Evolutionary conservation across 1,139 yeast species (phyloP).

Genomic region (Pichia sp.): DNA sequence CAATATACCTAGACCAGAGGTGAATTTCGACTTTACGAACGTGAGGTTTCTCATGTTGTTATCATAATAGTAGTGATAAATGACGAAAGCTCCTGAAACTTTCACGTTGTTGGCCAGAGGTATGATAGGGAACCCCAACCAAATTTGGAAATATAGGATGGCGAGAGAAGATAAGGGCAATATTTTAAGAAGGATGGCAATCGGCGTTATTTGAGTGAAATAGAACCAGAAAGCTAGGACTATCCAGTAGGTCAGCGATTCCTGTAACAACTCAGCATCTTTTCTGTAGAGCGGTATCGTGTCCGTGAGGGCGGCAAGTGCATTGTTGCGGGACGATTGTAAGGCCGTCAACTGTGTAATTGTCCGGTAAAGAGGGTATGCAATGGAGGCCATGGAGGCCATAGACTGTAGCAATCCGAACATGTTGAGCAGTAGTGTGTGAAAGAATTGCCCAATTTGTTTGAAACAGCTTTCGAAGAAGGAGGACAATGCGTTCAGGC

Average conservation of each 20-base stretch:
- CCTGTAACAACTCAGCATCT: conserved; percentile 18
- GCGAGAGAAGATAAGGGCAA: conserved; percentile 48
- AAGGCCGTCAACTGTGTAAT: background rate
- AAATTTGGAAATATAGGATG: conserved; percentile 41
- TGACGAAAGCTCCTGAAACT: conserved; percentile 16
- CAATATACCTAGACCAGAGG: background rate
- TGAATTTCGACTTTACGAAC: background rate
- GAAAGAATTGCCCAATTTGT: background rate
- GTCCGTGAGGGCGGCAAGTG: conserved; percentile 11
- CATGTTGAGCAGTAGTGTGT: background rate
- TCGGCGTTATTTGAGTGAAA: conserved; percentile 34
- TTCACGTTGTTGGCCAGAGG: conserved; percentile 12
- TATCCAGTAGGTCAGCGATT: conserved; percentile 58
- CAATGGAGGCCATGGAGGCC: conserved; percentile 3
- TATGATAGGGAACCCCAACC: conserved; percentile 49
- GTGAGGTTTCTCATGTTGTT: conserved; percentile 9
- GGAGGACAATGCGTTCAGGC: background rate
- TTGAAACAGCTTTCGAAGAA: background rate
- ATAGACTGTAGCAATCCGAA: background rate
- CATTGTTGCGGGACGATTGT: conserved; percentile 1
- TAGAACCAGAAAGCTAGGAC: conserved; percentile 38
- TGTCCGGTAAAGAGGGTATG: conserved; percentile 10
- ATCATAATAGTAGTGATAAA: conserved; percentile 18
- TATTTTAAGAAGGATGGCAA: conserved; percentile 33
- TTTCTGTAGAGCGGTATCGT: conserved; percentile 6